Evolutionary conservation across 176 grass and related monocot genomes (phyloP), one percentile per base, ranked within the genome.

Genomic region (Zea luxurians): DNA sequence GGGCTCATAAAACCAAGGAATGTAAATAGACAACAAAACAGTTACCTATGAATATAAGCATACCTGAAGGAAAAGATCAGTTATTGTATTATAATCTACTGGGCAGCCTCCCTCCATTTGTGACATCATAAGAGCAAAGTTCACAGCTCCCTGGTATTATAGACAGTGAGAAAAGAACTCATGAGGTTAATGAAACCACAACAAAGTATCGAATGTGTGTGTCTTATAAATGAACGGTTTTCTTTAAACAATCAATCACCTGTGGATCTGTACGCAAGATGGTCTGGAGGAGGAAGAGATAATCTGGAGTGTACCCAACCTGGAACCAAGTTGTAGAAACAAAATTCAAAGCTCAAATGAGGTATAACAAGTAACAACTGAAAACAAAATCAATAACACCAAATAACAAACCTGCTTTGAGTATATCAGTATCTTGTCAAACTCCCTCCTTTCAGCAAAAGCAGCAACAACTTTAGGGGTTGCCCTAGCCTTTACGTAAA

Each of bases 91-190:
- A 65, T 97, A 97, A 78, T 97, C 93, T 9, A 97, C 64, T 49
- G 90, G 93, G 77, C 93, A 97, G 46, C 93, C 93, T 52, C 86
- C 94, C 69, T 97, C 94, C 94, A 93, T 97, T 89, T 97, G 94
- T 82, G 94, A 97, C 93, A 97, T 93, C 93, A 97, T 97, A 70
- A 93, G 90, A 84, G 93, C 88, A 93, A 97, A 97, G 82, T 97
- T 97, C 48, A 97, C 91, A 76, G 94, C 94, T 74, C 91, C 94
- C 91, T 93, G 82, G 37, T 40, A 40, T 40, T 40, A 40, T 40
- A 40, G 38, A 40, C 38, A 40, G 4, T 40, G 38, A 40, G 38
- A 40, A 40, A 40, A 40, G 38, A 4, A 40, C 3, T 40, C 38
- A 40, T 4, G 18, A 83, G 35, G 74, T 46, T 18, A 84, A 71